These are phyloP conservation scores for Ganoderma lingzhi DNA, from an alignment of 1,284 basidiomycete species.

Conservation along the genomic window DNA sequence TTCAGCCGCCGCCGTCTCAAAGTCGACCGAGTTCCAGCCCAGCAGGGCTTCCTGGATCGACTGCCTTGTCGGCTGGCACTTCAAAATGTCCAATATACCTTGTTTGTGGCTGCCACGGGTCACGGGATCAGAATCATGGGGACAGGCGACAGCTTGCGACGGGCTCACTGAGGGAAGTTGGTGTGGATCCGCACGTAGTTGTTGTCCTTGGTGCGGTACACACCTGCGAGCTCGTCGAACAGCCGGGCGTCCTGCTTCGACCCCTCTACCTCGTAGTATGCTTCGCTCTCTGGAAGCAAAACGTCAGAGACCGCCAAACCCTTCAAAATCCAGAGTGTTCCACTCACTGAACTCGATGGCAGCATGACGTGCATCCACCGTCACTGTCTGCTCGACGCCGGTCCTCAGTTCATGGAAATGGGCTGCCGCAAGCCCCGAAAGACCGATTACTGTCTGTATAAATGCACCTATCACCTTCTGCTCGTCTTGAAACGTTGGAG, in stretches of 20 bases:
- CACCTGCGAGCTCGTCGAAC: slow-evolving; percentile 62
- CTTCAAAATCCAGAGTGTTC: background rate
- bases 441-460: slow-evolving; percentile 56
- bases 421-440: slow-evolving; percentile 61
- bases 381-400: slow-evolving; percentile 55
- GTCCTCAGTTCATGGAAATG: slow-evolving; percentile 58
- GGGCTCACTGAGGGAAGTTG: slow-evolving; percentile 67
- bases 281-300: slow-evolving; percentile 53
- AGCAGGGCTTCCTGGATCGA: slow-evolving; percentile 52
- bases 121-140: background rate
- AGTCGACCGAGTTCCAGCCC: slow-evolving; percentile 55
- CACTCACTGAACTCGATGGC: slow-evolving; percentile 63
- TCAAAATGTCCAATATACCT: slow-evolving; percentile 58
- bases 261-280: slow-evolving; percentile 57
- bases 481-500: background rate
- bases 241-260: slow-evolving; percentile 42
- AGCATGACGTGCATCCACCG: slow-evolving; percentile 64
- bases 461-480: background rate
- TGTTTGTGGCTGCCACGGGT: slow-evolving; percentile 53
- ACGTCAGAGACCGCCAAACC: background rate
- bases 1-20: slow-evolving; percentile 59
- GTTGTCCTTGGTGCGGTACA: slow-evolving; percentile 60
- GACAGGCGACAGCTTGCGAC: background rate
- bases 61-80: slow-evolving; percentile 45
- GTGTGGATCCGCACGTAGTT: slow-evolving; percentile 65